phyloP scores from a whole-genome alignment of 352 stramenopile genomes.

The Peronospora destructor region DNA sequence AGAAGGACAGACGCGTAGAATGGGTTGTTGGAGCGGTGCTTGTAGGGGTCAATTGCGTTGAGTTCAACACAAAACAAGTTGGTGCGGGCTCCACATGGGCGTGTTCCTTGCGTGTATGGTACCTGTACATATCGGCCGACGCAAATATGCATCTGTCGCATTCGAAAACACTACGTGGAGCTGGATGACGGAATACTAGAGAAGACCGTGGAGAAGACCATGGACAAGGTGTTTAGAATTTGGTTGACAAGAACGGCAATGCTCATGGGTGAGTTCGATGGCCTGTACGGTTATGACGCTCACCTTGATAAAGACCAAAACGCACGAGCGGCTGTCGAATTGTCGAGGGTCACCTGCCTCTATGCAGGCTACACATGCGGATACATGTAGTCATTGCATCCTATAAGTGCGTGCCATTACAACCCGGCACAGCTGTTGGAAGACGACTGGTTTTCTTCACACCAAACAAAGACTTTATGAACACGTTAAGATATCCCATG shows the following conservation, averaged over 20 bases:
- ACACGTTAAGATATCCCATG: neutral
- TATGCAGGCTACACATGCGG: conserved; percentile 41
- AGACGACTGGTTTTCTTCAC: conserved; percentile 58
- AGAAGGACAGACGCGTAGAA: conserved; percentile 35
- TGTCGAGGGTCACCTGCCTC: conserved; percentile 47
- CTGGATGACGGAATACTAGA: conserved; percentile 45
- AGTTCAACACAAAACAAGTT: conserved; percentile 47
- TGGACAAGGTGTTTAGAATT: conserved; percentile 57
- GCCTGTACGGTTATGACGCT: conserved; percentile 47
- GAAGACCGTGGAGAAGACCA: conserved; percentile 49
- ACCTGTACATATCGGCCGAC: conserved; percentile 33
- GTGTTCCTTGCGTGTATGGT: conserved; percentile 53
- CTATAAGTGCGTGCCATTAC: conserved; percentile 62
- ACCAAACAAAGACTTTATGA: conserved; percentile 55
- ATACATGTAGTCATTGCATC: conserved; percentile 76
- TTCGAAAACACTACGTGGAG: conserved; percentile 39
- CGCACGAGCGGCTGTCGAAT: conserved; percentile 58
- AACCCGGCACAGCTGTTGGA: conserved; percentile 46
- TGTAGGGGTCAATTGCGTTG: conserved; percentile 31
- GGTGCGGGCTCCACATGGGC: conserved; percentile 55
- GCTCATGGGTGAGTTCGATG: conserved; percentile 58
- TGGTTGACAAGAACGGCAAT: conserved; percentile 33
- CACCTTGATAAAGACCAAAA: conserved; percentile 52
- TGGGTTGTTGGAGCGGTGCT: conserved; percentile 56
- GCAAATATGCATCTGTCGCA: too few relatives aligned